Conservation (phyloP, 2,329 filamentous ascomycete species). For the Zasmidium cellare region DNA sequence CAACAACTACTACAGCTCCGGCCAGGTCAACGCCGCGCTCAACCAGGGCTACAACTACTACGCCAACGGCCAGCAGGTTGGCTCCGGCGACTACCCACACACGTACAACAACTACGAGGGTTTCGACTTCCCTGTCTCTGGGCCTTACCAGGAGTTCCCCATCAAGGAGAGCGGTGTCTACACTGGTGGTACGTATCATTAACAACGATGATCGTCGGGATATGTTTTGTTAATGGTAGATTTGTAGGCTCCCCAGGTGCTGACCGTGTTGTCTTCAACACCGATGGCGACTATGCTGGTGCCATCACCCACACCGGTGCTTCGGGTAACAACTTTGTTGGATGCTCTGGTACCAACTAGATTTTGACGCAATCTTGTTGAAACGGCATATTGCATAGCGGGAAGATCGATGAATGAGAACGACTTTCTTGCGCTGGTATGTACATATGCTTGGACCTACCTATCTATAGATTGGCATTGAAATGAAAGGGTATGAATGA, state of each 20-base stretch:
- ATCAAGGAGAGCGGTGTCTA: constrained; percentile 53
- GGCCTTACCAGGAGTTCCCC: constrained; percentile 66
- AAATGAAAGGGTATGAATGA: not conserved
- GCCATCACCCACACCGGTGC: constrained; percentile 71
- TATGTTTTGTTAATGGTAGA: not conserved
- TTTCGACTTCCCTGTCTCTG: constrained; percentile 58
- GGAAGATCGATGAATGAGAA: not conserved
- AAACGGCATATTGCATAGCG: not conserved
- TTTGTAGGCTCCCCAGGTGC: constrained; percentile 7
- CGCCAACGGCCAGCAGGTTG: constrained; percentile 33
- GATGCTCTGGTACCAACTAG: constrained; percentile 50
- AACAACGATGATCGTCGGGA: too few species aligned
- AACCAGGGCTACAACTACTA: constrained; percentile 55
- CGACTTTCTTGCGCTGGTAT: not conserved
- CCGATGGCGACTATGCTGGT: constrained; percentile 57
- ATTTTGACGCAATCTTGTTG: not conserved
- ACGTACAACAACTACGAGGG: constrained; percentile 38
- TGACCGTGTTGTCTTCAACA: constrained; percentile 39
- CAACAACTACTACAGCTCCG: constrained; percentile 51
- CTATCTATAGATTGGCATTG: too few species aligned
- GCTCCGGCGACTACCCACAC: constrained; percentile 36
- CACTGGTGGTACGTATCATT: constrained; percentile 54
- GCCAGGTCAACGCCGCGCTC: constrained; percentile 52
- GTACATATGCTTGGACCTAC: too few species aligned
- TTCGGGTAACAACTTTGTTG: constrained; percentile 66